Base-by-base conservation (phyloP, 2,329 filamentous ascomycete species). In the Talaromyces sp. region DNA sequence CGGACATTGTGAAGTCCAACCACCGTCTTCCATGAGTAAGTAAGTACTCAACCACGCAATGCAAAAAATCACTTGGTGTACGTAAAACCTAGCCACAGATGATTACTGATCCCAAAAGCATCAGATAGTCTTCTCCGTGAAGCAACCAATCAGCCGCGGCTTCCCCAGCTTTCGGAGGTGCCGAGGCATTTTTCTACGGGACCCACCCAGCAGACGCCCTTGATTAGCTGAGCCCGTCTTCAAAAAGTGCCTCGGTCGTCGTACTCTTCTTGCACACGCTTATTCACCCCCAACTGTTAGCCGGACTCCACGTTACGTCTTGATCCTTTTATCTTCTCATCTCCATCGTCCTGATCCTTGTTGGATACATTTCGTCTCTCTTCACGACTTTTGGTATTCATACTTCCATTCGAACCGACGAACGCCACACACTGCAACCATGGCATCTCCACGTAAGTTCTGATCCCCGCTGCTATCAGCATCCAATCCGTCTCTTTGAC, bases 381-480 rank as follows among this genome's bases (percentile, higher is more conserved):
- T 12, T 25, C 14, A 42, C 4, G 40, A 6, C 23, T 46, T 37
- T 40, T 50, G 14, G 6, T 28, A 28, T 28, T 8, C 31, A 21
- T 54, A 35, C 12, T 4, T 12, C 11, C 7, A 21, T 35, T 35
- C 18, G n/a, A 35, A 54, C 28, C 48, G 50, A 35, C 50, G 1
- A 35, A 31, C n/a, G 35, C 50, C 31, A 54, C 11, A 35, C 12
- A 54, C 23, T 18, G 37, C 31, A 37, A 72, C 44, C 71, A 93
- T 93, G 90, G 88, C 90, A 68, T 92, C 90, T 78, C 88, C 90
- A 79, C 90, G 90, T 93, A 86, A 76, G 89, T 81, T 39, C 35
- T 65, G 40, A 60, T 57, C 54, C 33, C 46, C 25, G 64, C 68
- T 70, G 64, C 69, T 71, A 67, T 8, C 39, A 25, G 5, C 40